Base-by-base conservation (phyloP, 495 filamentous ascomycete genomes). In the Penicillium taxi region DNA sequence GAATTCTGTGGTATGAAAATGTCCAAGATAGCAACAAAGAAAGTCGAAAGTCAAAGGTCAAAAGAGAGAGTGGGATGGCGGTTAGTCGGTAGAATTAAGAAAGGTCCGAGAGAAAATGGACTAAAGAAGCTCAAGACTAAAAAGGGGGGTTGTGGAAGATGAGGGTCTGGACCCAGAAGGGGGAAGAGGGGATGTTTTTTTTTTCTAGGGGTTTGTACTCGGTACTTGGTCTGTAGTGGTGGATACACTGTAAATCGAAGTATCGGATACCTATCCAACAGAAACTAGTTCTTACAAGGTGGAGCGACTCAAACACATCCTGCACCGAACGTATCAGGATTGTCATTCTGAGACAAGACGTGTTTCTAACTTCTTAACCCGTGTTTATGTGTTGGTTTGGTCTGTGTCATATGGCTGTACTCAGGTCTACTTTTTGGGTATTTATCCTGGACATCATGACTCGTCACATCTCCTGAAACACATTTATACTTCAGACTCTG, bases 321-420 rank as follows among this genome's bases (percentile, higher is more conserved):
- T 32, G 20, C 24, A 26, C 35, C 44, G 36, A 24, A 50, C 31
- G 34, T 37, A 45, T 48, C 44, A 56, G 53, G 41, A 55, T 44
- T 41, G 42, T 27, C 32, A 14, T 30, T 33, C 58, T 64, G 61
- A 65, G 61, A 65, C 61, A 63, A 53, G 45, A 48, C 37, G 44
- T 56, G 59, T 63, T 63, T 62, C 58, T 54, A 37, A 13, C 40
- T 40, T 26, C 11, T 26, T 19, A 11, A 42, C 42, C 42, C 35
- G 40, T 53, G 32, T 28, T 22, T 33, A 16, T 12, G 12, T 35
- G 23, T 17, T 17, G 23, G 26, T n/a, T 24, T 41, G 21, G 27
- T 19, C 1, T 16, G 13, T 11, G 11, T n/a, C 2, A 12, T 28
- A 13, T 28, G 15, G 20, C 16, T 32, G 12, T 6, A 32, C 29